Percentiles rank a stretch among this genome's conserved stretches.
Conservation (phyloP, 2,329 filamentous ascomycete genomes). For the Dryadomyces quercivorus region DNA sequence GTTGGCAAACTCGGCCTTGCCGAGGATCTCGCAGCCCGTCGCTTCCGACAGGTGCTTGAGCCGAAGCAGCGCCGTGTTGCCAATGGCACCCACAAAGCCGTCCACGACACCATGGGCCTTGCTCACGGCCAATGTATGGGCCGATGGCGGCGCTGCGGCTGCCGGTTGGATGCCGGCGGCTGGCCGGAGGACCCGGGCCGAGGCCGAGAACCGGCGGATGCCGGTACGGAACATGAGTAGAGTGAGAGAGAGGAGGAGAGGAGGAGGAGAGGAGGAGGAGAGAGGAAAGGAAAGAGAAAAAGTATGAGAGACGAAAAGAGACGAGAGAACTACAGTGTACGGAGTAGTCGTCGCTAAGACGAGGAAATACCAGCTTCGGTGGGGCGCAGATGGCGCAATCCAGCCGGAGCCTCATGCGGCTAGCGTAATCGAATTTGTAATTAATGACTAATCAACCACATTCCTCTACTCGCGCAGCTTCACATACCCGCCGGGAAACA, state of each 20-base stretch:
- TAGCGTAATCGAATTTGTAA: background rate
- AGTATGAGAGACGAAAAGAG: too few relatives aligned
- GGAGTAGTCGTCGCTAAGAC: too few relatives aligned
- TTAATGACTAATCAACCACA: background rate
- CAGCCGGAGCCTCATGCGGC: background rate
- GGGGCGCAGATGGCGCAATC: background rate
- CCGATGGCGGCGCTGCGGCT: constrained; percentile 27
- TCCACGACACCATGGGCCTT: constrained; percentile 68
- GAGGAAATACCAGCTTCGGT: background rate
- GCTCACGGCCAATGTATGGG: constrained; percentile 60
- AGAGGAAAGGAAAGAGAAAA: background rate
- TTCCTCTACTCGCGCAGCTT: background rate
- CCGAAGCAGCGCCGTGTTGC: constrained; percentile 89
- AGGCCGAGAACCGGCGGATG: constrained; percentile 53
- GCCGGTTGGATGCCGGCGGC: constrained; percentile 26
- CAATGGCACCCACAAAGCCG: constrained; percentile 86
- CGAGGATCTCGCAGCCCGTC: constrained; percentile 87
- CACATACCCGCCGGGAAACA: constrained; percentile 67
- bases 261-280: background rate
- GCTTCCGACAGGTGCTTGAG: constrained; percentile 78
- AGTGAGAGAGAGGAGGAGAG: background rate
- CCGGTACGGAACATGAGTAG: constrained; percentile 56
- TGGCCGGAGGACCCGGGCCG: constrained; percentile 22
- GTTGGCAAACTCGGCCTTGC: constrained; percentile 98
- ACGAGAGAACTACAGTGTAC: too few relatives aligned